Base-by-base conservation (phyloP, 805 yeast genomes). In the Starmera pachycereana region DNA sequence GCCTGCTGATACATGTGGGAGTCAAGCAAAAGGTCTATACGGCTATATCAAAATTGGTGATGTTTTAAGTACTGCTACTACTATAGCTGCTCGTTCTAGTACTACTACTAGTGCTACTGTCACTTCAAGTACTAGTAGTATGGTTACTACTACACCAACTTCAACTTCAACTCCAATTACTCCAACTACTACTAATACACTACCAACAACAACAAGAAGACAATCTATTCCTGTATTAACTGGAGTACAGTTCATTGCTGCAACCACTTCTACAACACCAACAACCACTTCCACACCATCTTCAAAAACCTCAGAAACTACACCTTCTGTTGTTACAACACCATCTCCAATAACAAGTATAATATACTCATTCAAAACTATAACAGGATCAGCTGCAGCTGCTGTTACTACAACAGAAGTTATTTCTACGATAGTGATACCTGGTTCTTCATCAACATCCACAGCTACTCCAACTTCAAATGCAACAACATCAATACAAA, bases 1-100 rank as follows among this genome's bases (percentile, higher is more conserved):
- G 43, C 64, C 63, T 0, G n/a, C 37, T 2, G 74, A 71, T 44
- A 47, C 45, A 28, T 71, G 76, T 47, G 76, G 76, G 9, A 62
- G 60, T 46, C 31, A 60, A 4, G 55, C 54, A 4, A 43, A 61
- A 32, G 74, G 72, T 1, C 61, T 64, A n/a, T 79, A 53, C 50
- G 84, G 79, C 2, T 79, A 79, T 53, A 61, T 75, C 7, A 60
- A 66, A 35, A 42, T 75, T 6, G 56, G 53, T 2, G 50, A 51
- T 29, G 62, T 68, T 6, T 36, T 39, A 25, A 36, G 42, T 6
- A 52, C 40, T 12, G 43, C 36, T 9, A 6, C 14, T 33, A 18
- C 36, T 22, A 11, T 6, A 2, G 12, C 29, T 10, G 13, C 12
- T 8, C 4, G 27, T 22, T 34, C 30, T 34, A 25, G 19, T 14